Base-by-base conservation (phyloP, 805 yeast species). In the Candida anglica region DNA sequence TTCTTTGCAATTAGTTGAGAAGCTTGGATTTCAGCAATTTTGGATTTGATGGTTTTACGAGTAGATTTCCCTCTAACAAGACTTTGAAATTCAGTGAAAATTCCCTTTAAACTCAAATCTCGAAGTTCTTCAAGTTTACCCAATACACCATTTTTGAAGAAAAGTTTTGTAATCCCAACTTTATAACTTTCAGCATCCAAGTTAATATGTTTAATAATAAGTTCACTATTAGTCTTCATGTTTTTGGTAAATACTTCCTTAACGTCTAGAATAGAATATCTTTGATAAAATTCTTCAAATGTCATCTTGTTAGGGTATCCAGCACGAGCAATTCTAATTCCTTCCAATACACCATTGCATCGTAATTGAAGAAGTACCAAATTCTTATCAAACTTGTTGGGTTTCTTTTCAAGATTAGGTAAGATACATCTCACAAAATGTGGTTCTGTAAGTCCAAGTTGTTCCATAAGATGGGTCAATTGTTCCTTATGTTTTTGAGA, bases 311-410 rank as follows among this genome's bases (percentile, higher is more conserved):
- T 93, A 4, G 99, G 99, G 57, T 83, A 93, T 2, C 99, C 99
- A 6, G 96, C 87, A 43, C 99, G 75, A 0, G 98, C 96, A 39
- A 93, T 93, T 58, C 98, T 74, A 19, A 93, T 93, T 41, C 99
- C 99, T 67, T 93, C 99, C 33, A 93, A 63, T 11, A 93, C 99
- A 73, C 99, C 99, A 52, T 93, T 93, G 52, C 98, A 93, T 42
- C 96, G 71, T 41, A 93, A 68, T 60, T 93, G 99, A 33, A 85
- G 91, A 28, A 93, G 64, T 6, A 93, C 95, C 16, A 93, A 63
- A 19, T 61, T 63, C 46, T 82, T 86, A 47, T 86, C 87, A 48
- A 93, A 84, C 24, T 68, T 63, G 27, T 75, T 75, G 0, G 96
- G 78, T 32, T 69, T 69, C 53, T 91, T 89, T 28, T 73, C 66